Percentiles rank a stretch among this genome's conserved stretches.
Evolutionary conservation across 495 filamentous ascomycete genomes (phyloP).

Genomic region (Podospora tetraspora): DNA sequence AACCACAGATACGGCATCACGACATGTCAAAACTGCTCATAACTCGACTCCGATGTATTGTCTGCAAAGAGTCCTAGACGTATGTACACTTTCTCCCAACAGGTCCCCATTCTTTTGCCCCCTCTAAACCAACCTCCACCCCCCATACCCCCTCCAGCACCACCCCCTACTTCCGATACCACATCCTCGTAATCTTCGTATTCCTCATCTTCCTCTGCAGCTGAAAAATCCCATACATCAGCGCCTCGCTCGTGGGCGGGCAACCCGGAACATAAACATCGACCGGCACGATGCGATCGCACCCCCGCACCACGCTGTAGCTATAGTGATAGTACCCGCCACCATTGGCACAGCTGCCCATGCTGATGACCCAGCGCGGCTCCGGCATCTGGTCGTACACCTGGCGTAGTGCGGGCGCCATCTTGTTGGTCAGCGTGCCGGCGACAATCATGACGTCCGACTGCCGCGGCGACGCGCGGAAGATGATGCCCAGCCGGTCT

Average conservation of each 20-base stretch:
- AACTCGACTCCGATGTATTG: conserved; percentile 3
- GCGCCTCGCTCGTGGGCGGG: conserved; percentile 80
- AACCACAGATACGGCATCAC: neutral
- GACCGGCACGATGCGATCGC: conserved; percentile 85
- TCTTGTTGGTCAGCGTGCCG: conserved; percentile 95
- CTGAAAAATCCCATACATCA: conserved; percentile 85
- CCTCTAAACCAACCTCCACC: neutral
- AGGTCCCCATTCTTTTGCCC: neutral
- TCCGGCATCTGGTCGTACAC: conserved; percentile 99
- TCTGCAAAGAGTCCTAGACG: conserved; percentile 2
- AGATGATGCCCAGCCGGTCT: conserved; percentile 93
- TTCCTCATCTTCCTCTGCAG: conserved; percentile 83
- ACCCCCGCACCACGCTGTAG: conserved; percentile 81
- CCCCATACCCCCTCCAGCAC: neutral
- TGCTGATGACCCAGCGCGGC: conserved; percentile 84
- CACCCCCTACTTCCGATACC: conserved; percentile 37
- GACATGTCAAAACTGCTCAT: neutral
- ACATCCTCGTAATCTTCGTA: conserved; percentile 67
- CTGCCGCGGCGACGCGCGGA: conserved; percentile 90
- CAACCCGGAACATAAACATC: conserved; percentile 92
- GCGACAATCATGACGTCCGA: conserved; percentile 98
- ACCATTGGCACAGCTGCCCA: conserved; percentile 90
- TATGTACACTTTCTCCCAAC: conserved; percentile 14
- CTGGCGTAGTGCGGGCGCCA: conserved; percentile 89
- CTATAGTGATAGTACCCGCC: conserved; percentile 94